Evolutionary conservation across 1,284 basidiomycete genomes (phyloP).

Genomic region (Polyporus tsugae): DNA sequence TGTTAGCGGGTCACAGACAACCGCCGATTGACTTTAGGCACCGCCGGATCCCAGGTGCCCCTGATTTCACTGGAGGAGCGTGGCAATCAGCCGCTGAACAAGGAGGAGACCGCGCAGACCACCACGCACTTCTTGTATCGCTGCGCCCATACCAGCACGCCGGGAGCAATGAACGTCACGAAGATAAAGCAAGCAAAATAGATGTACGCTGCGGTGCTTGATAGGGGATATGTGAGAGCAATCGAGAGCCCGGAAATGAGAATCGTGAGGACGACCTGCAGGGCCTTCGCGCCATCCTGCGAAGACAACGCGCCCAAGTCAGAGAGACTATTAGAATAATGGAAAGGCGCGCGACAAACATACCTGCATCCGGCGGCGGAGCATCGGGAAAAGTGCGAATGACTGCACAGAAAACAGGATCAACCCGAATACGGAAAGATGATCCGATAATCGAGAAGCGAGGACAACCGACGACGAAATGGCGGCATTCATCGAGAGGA

Average conservation of each 20-base stretch:
- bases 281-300: constrained; percentile 34
- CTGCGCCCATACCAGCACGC: constrained; percentile 81
- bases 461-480: constrained; percentile 95
- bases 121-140: constrained; percentile 78
- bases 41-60: constrained; percentile 69
- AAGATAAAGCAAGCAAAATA: constrained; percentile 59
- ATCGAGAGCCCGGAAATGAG: constrained; percentile 57
- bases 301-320: neutral
- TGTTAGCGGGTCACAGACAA: constrained; percentile 29
- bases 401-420: constrained; percentile 87
- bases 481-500: constrained; percentile 94
- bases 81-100: constrained; percentile 16
- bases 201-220: constrained; percentile 58
- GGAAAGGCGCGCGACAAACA: constrained; percentile 31
- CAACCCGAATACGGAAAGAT: constrained; percentile 90
- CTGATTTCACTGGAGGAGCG: constrained; percentile 53
- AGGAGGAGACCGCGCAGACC: constrained; percentile 35
- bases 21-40: constrained; percentile 65
- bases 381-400: constrained; percentile 87
- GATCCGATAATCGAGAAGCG: constrained; percentile 87
- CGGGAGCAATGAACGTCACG: constrained; percentile 76
- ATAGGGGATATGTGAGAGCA: constrained; percentile 59
- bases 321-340: constrained; percentile 9
- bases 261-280: constrained; percentile 59
- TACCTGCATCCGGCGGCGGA: constrained; percentile 84